A percentile compares a stretch with the other conserved stretches of the same genome.
These are phyloP conservation scores for Lachnellula suecica DNA, from an alignment of 2,329 filamentous ascomycete genomes.

Conservation along the genomic window DNA sequence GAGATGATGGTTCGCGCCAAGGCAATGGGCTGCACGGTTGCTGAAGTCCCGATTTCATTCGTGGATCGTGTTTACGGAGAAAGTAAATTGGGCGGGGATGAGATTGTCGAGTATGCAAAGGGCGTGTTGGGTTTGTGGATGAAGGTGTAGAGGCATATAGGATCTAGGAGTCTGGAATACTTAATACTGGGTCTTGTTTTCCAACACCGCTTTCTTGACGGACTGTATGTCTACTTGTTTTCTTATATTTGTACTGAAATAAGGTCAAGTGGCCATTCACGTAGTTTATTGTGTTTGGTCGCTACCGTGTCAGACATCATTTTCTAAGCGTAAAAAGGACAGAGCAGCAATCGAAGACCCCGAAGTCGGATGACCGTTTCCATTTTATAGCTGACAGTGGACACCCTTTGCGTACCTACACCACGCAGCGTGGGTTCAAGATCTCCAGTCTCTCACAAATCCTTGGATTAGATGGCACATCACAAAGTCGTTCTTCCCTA, in stretches of 20 bases:
- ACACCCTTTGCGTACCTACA: too few species aligned
- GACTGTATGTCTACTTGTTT: not conserved
- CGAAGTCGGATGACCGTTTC: too few species aligned
- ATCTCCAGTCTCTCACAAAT: too few species aligned
- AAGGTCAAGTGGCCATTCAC: not conserved
- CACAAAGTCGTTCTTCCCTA: too few species aligned
- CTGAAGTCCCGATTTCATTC: conserved; percentile 94
- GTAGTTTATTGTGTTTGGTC: too few species aligned
- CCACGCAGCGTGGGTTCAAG: too few species aligned
- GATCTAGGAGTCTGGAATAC: not conserved
- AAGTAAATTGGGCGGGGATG: conserved; percentile 88
- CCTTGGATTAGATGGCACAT: too few species aligned
- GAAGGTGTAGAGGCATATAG: conserved; percentile 57
- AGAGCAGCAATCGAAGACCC: too few species aligned
- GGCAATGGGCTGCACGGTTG: conserved; percentile 90
- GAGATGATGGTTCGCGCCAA: conserved; percentile 98
- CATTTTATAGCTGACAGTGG: too few species aligned
- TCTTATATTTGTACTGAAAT: not conserved
- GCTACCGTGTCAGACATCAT: too few species aligned
- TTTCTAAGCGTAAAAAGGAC: too few species aligned
- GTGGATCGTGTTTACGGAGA: conserved; percentile 95
- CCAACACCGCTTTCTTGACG: not conserved
- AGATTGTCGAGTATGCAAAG: conserved; percentile 96
- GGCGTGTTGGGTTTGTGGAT: conserved; percentile 76
- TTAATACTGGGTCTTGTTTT: not conserved